Evolutionary conservation across 164 flowering plant species (phyloP).

Genomic region (Tinospora cordifolia): DNA sequence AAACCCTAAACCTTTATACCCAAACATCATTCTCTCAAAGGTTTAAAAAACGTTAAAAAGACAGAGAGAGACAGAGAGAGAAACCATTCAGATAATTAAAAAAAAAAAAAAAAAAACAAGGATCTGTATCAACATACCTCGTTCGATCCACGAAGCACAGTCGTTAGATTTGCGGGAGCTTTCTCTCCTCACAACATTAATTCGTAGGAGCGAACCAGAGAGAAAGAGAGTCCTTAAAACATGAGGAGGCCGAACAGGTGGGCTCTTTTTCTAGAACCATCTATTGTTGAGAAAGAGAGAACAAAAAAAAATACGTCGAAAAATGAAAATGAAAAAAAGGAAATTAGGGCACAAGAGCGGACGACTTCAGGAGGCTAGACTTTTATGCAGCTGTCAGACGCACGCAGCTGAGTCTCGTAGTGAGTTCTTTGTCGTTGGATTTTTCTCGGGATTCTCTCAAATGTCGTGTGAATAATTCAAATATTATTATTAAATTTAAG

Average conservation of each 20-base stretch:
- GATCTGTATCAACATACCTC: not conserved
- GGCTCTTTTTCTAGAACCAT: constrained; percentile 1
- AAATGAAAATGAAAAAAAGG: not conserved
- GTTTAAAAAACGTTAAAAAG: not conserved
- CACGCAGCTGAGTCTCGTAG: not conserved
- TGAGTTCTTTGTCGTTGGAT: not conserved
- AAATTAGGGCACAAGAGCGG: not conserved
- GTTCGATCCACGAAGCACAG: not conserved
- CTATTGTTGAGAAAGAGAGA: no score
- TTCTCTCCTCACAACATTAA: not conserved
- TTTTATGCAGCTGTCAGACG: no score
- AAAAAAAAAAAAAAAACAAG: no score
- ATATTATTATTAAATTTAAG: no score
- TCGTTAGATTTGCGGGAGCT: not conserved
- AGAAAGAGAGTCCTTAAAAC: not conserved
- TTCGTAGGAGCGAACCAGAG: not conserved
- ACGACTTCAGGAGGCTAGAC: no score
- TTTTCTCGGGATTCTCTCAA: not conserved
- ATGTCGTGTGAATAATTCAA: no score
- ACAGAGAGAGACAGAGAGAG: not conserved
- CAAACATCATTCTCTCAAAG: not conserved
- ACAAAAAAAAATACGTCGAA: not conserved
- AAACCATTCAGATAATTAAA: not conserved
- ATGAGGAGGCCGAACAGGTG: not conserved
- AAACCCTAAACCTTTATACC: not conserved